Conservation (phyloP, 2,329 filamentous ascomycete genomes). For the Trichoderma hamatum region DNA sequence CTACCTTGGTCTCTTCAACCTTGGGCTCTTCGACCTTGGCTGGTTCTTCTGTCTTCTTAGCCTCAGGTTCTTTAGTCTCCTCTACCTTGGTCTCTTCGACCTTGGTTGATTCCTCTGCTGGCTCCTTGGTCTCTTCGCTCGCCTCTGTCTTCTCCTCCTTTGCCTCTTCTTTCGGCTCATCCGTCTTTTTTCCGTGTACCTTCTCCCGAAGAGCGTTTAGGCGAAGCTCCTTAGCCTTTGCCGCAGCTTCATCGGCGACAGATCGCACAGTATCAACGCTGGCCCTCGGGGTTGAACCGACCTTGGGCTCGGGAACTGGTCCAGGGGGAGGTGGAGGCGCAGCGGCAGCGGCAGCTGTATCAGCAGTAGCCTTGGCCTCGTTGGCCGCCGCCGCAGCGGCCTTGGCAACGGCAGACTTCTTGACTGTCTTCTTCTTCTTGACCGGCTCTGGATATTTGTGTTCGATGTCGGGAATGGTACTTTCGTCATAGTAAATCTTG, state of each 20-base stretch:
- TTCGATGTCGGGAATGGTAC: slow-evolving; percentile 59
- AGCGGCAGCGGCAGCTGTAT: slow-evolving; percentile 29
- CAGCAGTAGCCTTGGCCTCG: slow-evolving; percentile 29
- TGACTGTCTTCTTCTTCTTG: slow-evolving; percentile 36
- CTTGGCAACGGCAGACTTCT: slow-evolving; percentile 32
- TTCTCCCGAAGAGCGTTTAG: slow-evolving; percentile 58
- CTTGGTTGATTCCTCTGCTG: slow-evolving; percentile 24
- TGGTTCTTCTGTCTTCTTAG: background rate
- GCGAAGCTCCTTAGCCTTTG: slow-evolving; percentile 63
- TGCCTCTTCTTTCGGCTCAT: slow-evolving; percentile 29
- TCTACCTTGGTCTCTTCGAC: slow-evolving; percentile 21
- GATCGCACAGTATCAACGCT: slow-evolving; percentile 44
- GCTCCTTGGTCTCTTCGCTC: slow-evolving; percentile 19
- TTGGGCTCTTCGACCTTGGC: background rate
- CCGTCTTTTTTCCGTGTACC: slow-evolving; percentile 47
- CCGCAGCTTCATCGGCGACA: slow-evolving; percentile 66
- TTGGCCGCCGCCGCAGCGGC: slow-evolving; percentile 34
- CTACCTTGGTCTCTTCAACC: background rate
- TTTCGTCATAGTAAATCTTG: slow-evolving; percentile 66
- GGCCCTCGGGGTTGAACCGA: slow-evolving; percentile 22
- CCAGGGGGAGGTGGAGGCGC: slow-evolving; percentile 34
- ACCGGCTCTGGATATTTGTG: slow-evolving; percentile 51
- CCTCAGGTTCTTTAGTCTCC: slow-evolving; percentile 20
- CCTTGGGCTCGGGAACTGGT: slow-evolving; percentile 33
- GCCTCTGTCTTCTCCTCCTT: slow-evolving; percentile 22